phyloP scores from a whole-genome alignment of 805 yeast genomes.

The Yamadazyma nakazawae region DNA sequence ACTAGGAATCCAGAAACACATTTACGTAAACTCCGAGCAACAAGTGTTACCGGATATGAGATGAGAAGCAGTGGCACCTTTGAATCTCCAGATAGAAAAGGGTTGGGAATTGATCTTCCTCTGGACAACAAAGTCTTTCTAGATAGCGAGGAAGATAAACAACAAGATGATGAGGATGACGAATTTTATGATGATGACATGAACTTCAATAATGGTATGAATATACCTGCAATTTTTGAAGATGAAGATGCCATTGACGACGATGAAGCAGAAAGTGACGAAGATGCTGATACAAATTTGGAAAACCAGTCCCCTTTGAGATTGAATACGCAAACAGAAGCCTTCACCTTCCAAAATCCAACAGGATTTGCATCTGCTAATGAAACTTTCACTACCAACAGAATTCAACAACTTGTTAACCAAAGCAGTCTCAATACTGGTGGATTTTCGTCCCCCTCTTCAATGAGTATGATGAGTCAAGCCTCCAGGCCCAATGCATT shows the following conservation, averaged over 20 bases:
- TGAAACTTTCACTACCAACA: slow-evolving; percentile 14
- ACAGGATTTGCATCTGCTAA: slow-evolving; percentile 11
- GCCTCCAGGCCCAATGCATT: slow-evolving; percentile 1
- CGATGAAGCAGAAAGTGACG: slow-evolving; percentile 31
- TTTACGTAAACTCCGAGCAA: slow-evolving; percentile 26
- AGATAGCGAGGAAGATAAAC: slow-evolving; percentile 12
- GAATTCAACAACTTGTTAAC: slow-evolving; percentile 1
- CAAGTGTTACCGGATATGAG: slow-evolving; percentile 32
- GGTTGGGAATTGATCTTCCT: slow-evolving; percentile 12
- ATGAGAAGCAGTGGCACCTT: slow-evolving; percentile 3
- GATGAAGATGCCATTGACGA: slow-evolving; percentile 15
- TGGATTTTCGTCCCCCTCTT: slow-evolving; percentile 18
- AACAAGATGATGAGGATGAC: slow-evolving; percentile 8
- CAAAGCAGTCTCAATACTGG: slow-evolving; percentile 7
- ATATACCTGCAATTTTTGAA: neutral
- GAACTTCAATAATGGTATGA: slow-evolving; percentile 7
- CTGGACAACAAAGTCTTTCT: slow-evolving; percentile 11
- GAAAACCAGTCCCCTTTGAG: slow-evolving; percentile 25
- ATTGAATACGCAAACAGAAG: slow-evolving; percentile 22
- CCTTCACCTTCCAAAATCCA: slow-evolving; percentile 9
- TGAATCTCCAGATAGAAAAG: slow-evolving; percentile 4
- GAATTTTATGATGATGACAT: slow-evolving; percentile 12
- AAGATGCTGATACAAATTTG: slow-evolving; percentile 30
- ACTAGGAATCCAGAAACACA: slow-evolving; percentile 19
- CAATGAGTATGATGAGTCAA: slow-evolving; percentile 1